Evolutionary conservation across 345 rosid genomes (phyloP).

Genomic region (Rhizophora apiculata): DNA sequence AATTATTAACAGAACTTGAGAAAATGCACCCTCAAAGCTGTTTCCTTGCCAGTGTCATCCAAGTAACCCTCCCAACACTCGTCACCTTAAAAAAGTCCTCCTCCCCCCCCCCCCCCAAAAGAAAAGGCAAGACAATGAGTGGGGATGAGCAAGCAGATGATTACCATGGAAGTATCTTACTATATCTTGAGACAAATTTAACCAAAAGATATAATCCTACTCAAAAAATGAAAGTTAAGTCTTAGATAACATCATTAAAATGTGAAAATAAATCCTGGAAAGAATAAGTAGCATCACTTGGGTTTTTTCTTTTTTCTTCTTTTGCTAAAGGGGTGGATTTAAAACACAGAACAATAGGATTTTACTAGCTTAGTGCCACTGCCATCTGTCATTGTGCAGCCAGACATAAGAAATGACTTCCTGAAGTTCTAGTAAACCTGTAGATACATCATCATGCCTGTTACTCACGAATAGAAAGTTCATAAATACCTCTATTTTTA

Average conservation of each 20-base stretch:
- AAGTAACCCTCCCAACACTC: conserved; percentile 33
- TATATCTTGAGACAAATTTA: background rate
- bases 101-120: background rate
- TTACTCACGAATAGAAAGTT: background rate
- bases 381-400: conserved; percentile 97
- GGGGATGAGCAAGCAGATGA: background rate
- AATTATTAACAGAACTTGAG: conserved; percentile 5
- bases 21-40: conserved; percentile 32
- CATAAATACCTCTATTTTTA: conserved; percentile 69
- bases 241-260: no score
- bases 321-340: no score
- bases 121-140: background rate
- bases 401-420: conserved; percentile 87
- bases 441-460: conserved; percentile 16
- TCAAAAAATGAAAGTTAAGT: no score
- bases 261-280: no score
- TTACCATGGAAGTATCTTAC: background rate
- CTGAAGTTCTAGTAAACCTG: conserved; percentile 80
- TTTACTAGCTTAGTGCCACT: conserved; percentile 89
- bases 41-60: conserved; percentile 32
- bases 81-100: conserved; percentile 18
- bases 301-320: no score
- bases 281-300: no score
- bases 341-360: background rate
- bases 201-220: no score